Conservation (phyloP, 225 moss, liverwort and hornwort genomes). For the Asterella californica region DNA sequence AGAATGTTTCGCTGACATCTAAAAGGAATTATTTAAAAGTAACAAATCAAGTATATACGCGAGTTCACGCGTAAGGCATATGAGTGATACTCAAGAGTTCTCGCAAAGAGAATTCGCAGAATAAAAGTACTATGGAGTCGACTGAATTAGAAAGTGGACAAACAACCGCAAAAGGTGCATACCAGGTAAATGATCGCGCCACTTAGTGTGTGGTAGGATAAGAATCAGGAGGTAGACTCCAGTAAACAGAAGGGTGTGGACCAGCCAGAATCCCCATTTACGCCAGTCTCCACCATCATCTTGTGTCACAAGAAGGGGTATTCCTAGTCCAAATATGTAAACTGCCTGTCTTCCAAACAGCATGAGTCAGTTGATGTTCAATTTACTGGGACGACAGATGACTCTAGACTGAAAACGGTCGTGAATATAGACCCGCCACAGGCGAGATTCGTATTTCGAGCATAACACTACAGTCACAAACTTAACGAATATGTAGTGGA, state of each 20-base stretch:
- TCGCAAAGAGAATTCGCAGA: too few relatives aligned
- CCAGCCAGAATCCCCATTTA: slow-evolving; percentile 96
- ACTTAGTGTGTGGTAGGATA: slow-evolving; percentile 79
- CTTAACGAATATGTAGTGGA: background rate
- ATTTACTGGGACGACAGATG: background rate
- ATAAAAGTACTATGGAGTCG: too few relatives aligned
- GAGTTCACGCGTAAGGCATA: background rate
- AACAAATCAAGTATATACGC: background rate
- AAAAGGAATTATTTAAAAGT: background rate
- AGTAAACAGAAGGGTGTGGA: slow-evolving; percentile 72
- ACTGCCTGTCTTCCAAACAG: slow-evolving; percentile 52
- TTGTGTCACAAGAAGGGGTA: slow-evolving; percentile 71
- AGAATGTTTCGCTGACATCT: background rate
- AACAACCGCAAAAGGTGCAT: background rate
- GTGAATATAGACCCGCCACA: background rate
- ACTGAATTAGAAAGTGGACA: background rate
- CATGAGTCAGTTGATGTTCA: background rate
- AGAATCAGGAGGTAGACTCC: slow-evolving; percentile 80
- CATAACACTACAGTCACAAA: background rate
- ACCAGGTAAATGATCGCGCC: slow-evolving; percentile 89
- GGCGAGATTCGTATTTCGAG: background rate
- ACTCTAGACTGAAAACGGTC: background rate
- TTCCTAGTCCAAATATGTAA: slow-evolving; percentile 79
- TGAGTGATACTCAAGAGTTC: background rate
- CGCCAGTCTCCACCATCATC: slow-evolving; percentile 92